Base-by-base conservation (phyloP, 306 rosid species). In the Trifolium pratense region DNA sequence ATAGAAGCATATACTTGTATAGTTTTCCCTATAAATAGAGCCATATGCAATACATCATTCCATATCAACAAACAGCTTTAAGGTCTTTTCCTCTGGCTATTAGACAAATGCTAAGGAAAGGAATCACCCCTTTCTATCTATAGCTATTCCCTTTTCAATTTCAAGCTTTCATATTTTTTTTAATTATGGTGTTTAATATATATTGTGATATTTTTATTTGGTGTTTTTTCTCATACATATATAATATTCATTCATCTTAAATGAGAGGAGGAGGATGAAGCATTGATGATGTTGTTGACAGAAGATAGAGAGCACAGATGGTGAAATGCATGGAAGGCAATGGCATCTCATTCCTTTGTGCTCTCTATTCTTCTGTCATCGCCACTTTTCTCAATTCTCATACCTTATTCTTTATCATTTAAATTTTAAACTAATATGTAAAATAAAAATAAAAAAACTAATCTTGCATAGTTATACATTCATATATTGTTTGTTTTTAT, bases 231-330 rank as follows among this genome's bases (percentile, higher is more conserved):
- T 23, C 5, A n/a, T 37, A 21, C 23, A 4, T 17, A 26, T n/a
- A 5, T 7, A 40, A 39, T 64, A 31, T 39, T 64, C 1, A 23
- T 18, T 67, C 2, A 43, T n/a, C 25, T 62, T n/a, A 2, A 9
- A 68, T 11, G 75, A 68, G 80, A 75, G 87, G 79, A 52, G 4
- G 65, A 70, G 37, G 39, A 21, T 0, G 4, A 9, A 1, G 34
- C 58, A 36, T 17, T 74, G 72, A 81, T 42, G 71, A 77, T 79
- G 83, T 26, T 86, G 91, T 25, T 90, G 96, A 90, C 92, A 90
- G 96, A 90, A 90, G 92, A 90, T 84, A 90, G 96, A 90, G 92
- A 86, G 92, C 91, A 88, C 93, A 63, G 88, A 88, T 61, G 88
- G 80, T 82, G 89, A 84, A 84, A 86, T 90, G 88, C 88, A 77